Evolutionary conservation across 345 rosid genomes (phyloP).

Genomic region (Gossypium australe): DNA sequence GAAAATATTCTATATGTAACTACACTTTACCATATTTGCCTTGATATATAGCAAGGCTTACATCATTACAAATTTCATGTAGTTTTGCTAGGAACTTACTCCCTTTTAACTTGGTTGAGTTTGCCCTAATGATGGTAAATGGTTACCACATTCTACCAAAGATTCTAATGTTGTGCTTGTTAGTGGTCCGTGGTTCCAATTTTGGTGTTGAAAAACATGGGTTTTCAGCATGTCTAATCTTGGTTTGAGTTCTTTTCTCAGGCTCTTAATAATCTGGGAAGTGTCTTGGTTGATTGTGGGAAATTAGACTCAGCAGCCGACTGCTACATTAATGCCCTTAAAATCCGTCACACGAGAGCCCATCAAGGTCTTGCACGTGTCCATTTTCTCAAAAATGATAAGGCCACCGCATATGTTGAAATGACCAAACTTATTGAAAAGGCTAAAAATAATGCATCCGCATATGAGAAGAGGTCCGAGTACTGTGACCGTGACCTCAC

Average conservation of each 20-base stretch:
- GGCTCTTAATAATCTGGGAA: constrained; percentile 99
- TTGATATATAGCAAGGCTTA: not conserved
- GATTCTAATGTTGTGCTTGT: not conserved
- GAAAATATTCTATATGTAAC: not conserved
- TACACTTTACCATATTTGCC: not conserved
- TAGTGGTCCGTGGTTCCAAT: not conserved
- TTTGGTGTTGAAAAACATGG: not conserved
- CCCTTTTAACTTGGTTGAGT: not conserved
- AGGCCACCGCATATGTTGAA: constrained; percentile 72
- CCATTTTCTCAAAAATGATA: constrained; percentile 70
- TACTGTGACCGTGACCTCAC: constrained; percentile 87
- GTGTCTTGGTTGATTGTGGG: constrained; percentile 71
- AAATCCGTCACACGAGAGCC: constrained; percentile 89
- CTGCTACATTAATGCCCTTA: constrained; percentile 92
- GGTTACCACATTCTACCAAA: not conserved
- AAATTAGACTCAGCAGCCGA: constrained; percentile 83
- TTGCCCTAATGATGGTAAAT: not conserved
- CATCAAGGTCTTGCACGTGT: constrained; percentile 99
- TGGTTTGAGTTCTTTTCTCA: constrained; percentile 23
- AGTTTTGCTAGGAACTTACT: not conserved
- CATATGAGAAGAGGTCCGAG: constrained; percentile 95
- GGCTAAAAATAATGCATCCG: constrained; percentile 91
- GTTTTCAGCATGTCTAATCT: not conserved
- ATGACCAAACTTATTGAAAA: constrained; percentile 86
- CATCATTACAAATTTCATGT: not conserved